Conservation (phyloP, 2,329 filamentous ascomycete species). For the Clonostachys sp. region DNA sequence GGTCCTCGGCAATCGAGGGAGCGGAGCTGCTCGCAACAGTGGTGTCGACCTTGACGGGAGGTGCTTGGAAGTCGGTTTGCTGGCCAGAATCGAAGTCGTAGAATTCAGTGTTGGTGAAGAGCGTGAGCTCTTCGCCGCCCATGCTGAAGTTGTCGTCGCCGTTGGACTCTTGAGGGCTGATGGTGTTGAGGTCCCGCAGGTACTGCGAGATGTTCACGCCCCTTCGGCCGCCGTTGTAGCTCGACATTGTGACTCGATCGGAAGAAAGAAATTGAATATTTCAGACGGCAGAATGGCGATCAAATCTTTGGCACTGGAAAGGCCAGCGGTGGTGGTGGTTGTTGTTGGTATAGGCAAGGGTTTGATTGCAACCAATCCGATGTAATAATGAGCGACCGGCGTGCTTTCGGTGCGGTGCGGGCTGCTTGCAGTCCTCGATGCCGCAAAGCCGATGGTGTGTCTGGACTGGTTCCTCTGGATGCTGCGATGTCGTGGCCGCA, state of each 20-base stretch:
- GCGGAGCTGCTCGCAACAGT: constrained; percentile 21
- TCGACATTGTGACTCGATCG: constrained; percentile 51
- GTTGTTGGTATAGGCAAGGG: too few relatives aligned
- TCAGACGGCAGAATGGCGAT: neutral
- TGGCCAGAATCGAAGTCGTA: constrained; percentile 72
- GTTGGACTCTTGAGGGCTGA: constrained; percentile 53
- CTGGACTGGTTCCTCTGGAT: too few relatives aligned
- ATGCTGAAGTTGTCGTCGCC: constrained; percentile 58
- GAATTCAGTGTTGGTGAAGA: constrained; percentile 81
- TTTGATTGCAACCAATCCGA: too few relatives aligned
- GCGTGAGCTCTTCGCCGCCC: constrained; percentile 63
- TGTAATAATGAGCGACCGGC: too few relatives aligned
- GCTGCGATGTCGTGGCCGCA: too few relatives aligned
- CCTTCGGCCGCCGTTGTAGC: constrained; percentile 65
- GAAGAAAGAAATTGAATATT: neutral
- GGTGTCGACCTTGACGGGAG: constrained; percentile 35
- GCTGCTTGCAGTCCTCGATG: too few relatives aligned
- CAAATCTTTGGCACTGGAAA: too few relatives aligned
- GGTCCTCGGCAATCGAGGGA: constrained; percentile 23
- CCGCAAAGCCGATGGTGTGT: too few relatives aligned
- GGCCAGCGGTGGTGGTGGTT: too few relatives aligned
- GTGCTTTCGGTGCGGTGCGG: too few relatives aligned
- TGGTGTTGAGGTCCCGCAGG: constrained; percentile 78
- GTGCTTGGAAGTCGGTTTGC: constrained; percentile 50
- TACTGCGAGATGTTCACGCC: constrained; percentile 88